Evolutionary conservation across 2,329 filamentous ascomycete genomes (phyloP), one percentile per base, ranked within the genome.

Genomic region (Coleophoma eucalyptorum): DNA sequence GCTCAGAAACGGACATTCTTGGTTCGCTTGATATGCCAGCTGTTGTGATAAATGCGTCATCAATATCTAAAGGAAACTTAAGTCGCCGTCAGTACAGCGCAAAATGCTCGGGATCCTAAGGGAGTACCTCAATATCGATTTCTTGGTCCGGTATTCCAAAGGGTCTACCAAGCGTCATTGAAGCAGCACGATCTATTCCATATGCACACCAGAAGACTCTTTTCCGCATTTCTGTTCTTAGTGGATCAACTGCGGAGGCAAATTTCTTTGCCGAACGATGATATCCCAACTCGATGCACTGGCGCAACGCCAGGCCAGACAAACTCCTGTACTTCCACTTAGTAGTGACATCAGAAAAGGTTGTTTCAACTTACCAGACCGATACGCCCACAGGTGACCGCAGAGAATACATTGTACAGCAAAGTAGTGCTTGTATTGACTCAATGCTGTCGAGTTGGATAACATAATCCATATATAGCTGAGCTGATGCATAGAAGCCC

Each of bases 251-350:
- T 1, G 50, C 51, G 0, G 3, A 37, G 8, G 45, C 48, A 20
- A 50, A 58, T 12, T 46, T 57, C 20, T 56, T 51, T 18, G 55
- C 54, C 47, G 57, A 65, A 33, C 64, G 59, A 50, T 67, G 65
- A 45, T 67, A 67, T n/a, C 63, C 66, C 16, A 67, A 60, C 46
- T 66, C 63, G 11, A 67, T 57, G 43, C 63, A 67, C 41, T 65
- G 63, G 3, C 65, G 59, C 7, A 67, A 58, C 11, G 64, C 64
- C 56, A 65, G 59, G 2, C 65, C 65, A 8, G 63, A 66, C 8
- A 67, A 50, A 49, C 64, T 67, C 65, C 59, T 58, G 1, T 50
- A n/a, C 31, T 44, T 46, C n/a, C 20, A 45, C 15, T 10, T 42
- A 38, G 21, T 50, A 18, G 35, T n/a, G 16, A 38, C 35, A 38